These are phyloP conservation scores for Trichomonas vaginalis DNA, from an alignment of 208 protist species.

Conservation along the genomic window DNA sequence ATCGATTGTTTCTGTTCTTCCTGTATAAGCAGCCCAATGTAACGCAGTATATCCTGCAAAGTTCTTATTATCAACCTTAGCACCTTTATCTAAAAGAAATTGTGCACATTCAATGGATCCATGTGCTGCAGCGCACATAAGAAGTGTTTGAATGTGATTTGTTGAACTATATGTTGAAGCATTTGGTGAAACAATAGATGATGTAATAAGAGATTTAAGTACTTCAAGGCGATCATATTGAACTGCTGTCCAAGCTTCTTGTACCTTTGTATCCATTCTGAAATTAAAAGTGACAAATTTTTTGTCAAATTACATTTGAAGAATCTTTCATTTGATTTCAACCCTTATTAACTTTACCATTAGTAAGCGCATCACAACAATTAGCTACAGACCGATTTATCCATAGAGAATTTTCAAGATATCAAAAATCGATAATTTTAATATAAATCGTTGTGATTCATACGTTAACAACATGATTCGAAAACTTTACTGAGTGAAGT, in stretches of 20 bases:
- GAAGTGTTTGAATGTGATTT: conserved; percentile 1
- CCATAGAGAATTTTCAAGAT: too few species aligned
- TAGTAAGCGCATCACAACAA: too few species aligned
- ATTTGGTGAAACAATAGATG: neutral
- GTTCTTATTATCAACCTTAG: neutral
- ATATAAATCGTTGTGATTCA: too few species aligned
- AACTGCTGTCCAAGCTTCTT: neutral
- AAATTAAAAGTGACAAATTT: too few species aligned
- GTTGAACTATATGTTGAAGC: neutral
- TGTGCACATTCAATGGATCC: neutral
- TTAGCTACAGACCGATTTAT: too few species aligned
- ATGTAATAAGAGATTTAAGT: neutral
- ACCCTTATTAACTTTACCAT: too few species aligned
- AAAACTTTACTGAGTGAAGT: too few species aligned
- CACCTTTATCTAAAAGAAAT: neutral
- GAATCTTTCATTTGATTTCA: too few species aligned
- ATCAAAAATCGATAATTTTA: too few species aligned
- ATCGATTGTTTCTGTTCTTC: neutral
- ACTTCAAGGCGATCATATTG: neutral
- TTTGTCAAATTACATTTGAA: too few species aligned
- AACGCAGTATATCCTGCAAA: conserved; percentile 16
- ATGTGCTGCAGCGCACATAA: conserved; percentile 3
- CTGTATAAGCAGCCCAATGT: conserved; percentile 19
- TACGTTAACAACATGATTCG: too few species aligned
- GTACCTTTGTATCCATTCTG: neutral